A percentile compares a stretch with the other conserved stretches of the same genome.
Conservation (phyloP, 1,139 yeast genomes). For the Hemisphaericaspora subhashii region DNA sequence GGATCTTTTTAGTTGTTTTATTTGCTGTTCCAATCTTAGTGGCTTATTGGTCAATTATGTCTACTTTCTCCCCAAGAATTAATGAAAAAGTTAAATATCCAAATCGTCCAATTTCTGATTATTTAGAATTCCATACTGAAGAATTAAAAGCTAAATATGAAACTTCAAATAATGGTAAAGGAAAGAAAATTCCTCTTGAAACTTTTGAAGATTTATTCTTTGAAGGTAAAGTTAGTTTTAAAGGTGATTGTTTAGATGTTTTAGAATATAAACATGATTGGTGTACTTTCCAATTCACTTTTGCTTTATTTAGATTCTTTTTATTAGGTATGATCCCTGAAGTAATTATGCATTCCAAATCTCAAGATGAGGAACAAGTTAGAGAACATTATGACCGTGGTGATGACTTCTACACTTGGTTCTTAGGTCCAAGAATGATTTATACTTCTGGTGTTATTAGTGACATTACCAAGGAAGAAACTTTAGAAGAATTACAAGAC, state of each 20-base stretch:
- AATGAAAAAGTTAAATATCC: conserved; percentile 80
- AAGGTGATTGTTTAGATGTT: conserved; percentile 83
- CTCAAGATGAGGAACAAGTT: conserved; percentile 96
- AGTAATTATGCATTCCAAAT: conserved; percentile 85
- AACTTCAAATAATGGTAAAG: conserved; percentile 53
- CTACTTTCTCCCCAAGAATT: conserved; percentile 77
- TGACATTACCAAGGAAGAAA: conserved; percentile 70
- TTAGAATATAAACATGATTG: conserved; percentile 90
- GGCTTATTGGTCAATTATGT: conserved; percentile 79
- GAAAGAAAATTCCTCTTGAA: conserved; percentile 84
- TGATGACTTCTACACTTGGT: conserved; percentile 93
- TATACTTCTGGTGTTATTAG: conserved; percentile 85
- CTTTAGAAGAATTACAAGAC: conserved; percentile 86
- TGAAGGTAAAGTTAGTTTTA: conserved; percentile 80
- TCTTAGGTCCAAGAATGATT: conserved; percentile 92
- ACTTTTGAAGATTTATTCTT: conserved; percentile 89
- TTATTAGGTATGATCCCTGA: conserved; percentile 90
- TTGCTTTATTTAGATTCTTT: conserved; percentile 76
- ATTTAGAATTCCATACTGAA: conserved; percentile 78
- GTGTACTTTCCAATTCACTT: conserved; percentile 80
- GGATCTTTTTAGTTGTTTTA: conserved; percentile 54
- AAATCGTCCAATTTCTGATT: conserved; percentile 73
- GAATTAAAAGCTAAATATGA: conserved; percentile 70
- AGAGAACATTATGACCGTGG: conserved; percentile 96
- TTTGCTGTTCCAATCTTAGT: conserved; percentile 68